Evolutionary conservation across 176 grass and related monocot species (phyloP).

Genomic region (Musa troglodytarum): DNA sequence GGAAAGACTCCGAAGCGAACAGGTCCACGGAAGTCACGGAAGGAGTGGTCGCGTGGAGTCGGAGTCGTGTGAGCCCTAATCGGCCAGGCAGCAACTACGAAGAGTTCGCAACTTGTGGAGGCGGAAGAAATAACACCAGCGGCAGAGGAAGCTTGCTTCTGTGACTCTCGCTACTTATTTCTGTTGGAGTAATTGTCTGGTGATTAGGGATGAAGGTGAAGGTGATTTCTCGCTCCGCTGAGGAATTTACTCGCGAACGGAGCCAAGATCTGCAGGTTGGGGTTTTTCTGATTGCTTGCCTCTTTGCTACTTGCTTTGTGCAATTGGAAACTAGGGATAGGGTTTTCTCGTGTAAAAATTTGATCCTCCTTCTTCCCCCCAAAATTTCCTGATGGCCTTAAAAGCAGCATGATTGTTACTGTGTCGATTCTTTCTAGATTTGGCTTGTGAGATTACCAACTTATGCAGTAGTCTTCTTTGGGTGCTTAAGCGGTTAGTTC

Average conservation of each 20-base stretch:
- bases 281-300: neutral
- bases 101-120: too few relatives aligned
- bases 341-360: neutral
- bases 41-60: too few relatives aligned
- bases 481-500: too few relatives aligned
- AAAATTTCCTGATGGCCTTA: neutral
- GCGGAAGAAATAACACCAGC: too few relatives aligned
- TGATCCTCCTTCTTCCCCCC: neutral
- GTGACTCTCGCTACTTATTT: too few relatives aligned
- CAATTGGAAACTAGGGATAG: neutral
- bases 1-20: too few relatives aligned
- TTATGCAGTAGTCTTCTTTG: too few relatives aligned
- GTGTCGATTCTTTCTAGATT: neutral
- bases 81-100: too few relatives aligned
- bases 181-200: neutral
- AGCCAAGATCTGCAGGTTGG: conserved; percentile 85
- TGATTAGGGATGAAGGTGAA: conserved; percentile 68
- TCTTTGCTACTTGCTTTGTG: neutral
- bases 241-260: conserved; percentile 86
- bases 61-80: too few relatives aligned
- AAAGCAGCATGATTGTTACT: neutral
- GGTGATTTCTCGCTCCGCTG: conserved; percentile 74
- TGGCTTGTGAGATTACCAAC: too few relatives aligned
- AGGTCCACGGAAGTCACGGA: too few relatives aligned
- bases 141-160: too few relatives aligned